Evolutionary conservation across 139 green algal genomes (phyloP), one percentile per base, ranked within the genome.

Genomic region (Trebouxia sp.): DNA sequence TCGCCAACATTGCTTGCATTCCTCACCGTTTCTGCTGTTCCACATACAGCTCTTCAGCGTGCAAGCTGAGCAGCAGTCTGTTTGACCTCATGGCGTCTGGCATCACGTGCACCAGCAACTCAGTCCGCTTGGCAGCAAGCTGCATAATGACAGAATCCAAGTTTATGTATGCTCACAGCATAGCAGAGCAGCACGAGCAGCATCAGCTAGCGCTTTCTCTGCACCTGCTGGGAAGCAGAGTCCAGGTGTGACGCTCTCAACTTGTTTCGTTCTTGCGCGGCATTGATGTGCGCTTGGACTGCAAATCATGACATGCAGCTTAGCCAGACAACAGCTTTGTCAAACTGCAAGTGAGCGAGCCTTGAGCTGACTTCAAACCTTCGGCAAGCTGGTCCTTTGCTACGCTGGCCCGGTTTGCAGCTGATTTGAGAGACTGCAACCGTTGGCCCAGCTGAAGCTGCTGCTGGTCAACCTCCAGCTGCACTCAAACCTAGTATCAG

Each of bases 101-200:
- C 62, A 72, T 72, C 8, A 72, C 32, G 26, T 72, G 62, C 62
- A 72, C 62, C 35, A 72, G 62, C 62, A 72, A 22, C 62, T 72
- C 62, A 30, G 62, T 72, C 35, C 62, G 62, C 62, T 72, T 72
- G 37, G 62, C 62, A 14, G 62, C 62, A 45, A 72, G 62, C 62
- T 72, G 62, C 62, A 45, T 14, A 12, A 72, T 22, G 32, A 72
- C 5, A 39, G 37, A 10, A 66, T 66, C n/a, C 37, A 8, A 37
- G 15, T 14, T 53, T 14, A 17, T 26, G 47, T 53, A 5, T 1
- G 47, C 3, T 53, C 14, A 53, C 14, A 26, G 47, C 47, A 5
- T 28, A 11, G 6, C 15, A 22, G 35, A 15, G 3, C n/a, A 14
- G 28, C 32, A 43, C 12, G 12, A 30, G 62, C 32, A 72, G 62